Conservation (phyloP, 768 basidiomycete genomes). For the Termitomyces eurrhizus region DNA sequence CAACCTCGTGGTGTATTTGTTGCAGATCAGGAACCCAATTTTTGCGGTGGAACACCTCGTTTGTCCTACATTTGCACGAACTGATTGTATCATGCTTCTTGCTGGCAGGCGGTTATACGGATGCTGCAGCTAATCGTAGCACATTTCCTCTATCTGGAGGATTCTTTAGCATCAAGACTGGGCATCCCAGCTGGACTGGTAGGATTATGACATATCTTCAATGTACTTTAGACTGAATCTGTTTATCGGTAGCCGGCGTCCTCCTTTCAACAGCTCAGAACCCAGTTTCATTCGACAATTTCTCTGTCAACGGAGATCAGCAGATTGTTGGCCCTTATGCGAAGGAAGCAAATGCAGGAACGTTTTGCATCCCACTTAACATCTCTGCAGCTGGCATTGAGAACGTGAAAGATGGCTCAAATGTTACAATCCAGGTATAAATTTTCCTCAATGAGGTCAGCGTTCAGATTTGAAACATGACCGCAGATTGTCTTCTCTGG, state of each 20-base stretch:
- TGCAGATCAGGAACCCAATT: constrained; percentile 46
- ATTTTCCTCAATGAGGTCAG: background rate
- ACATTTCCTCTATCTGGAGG: constrained; percentile 64
- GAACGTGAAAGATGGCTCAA: constrained; percentile 51
- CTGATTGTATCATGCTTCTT: background rate
- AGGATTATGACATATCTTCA: constrained; percentile 9
- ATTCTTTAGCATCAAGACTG: constrained; percentile 53
- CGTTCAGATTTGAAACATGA: background rate
- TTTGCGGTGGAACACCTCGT: constrained; percentile 51
- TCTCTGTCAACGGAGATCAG: constrained; percentile 35
- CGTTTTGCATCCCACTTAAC: constrained; percentile 63
- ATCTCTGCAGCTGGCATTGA: constrained; percentile 42
- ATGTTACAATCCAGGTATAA: constrained; percentile 64
- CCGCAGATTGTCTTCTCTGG: background rate
- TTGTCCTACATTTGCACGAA: background rate
- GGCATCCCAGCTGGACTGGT: constrained; percentile 57
- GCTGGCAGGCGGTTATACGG: constrained; percentile 53
- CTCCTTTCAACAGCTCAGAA: constrained; percentile 53
- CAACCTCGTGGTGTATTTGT: constrained; percentile 65
- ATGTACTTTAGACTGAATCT: background rate
- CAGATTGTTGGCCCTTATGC: constrained; percentile 42
- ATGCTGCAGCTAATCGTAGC: constrained; percentile 51
- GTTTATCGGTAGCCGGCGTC: constrained; percentile 36
- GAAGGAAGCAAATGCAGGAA: constrained; percentile 46
- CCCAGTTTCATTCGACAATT: constrained; percentile 60